Conservation (phyloP, 805 yeast genomes). For the Saccharomycopsis javanensis region DNA sequence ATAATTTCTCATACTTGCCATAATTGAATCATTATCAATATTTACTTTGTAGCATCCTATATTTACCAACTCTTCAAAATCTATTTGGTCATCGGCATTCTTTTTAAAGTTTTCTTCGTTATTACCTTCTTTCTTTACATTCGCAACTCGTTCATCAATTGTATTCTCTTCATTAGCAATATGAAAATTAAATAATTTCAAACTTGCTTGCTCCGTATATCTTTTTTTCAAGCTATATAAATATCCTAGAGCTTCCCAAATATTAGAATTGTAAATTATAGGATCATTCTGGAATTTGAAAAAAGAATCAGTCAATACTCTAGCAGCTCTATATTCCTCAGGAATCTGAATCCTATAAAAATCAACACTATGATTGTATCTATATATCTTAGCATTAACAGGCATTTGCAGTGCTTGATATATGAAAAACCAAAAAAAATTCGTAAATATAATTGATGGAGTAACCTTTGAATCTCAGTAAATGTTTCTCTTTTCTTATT, state of each 20-base stretch:
- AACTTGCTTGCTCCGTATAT: not conserved
- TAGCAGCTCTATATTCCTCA: slow-evolving; percentile 1
- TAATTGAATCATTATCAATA: not conserved
- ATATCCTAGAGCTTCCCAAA: not conserved
- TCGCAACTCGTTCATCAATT: not conserved
- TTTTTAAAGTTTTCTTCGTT: not conserved
- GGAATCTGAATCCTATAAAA: not conserved
- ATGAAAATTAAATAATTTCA: not conserved
- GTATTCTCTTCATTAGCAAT: not conserved
- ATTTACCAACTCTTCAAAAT: not conserved
- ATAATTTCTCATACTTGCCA: not conserved
- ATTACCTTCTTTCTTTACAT: not conserved
- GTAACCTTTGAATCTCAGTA: too few relatives aligned
- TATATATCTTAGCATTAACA: not conserved
- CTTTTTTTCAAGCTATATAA: not conserved
- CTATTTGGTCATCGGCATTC: not conserved
- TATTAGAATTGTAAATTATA: not conserved
- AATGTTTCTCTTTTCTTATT: too few relatives aligned
- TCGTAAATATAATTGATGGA: not conserved
- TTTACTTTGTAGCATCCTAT: not conserved
- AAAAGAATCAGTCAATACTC: not conserved
- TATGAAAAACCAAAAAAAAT: not conserved
- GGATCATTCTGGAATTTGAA: not conserved
- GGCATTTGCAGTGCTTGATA: not conserved
- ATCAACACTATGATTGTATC: not conserved